Percentiles rank a stretch among this genome's conserved stretches.
phyloP scores from a whole-genome alignment of 2,329 filamentous ascomycete genomes.

The Cladosporium sp. region DNA sequence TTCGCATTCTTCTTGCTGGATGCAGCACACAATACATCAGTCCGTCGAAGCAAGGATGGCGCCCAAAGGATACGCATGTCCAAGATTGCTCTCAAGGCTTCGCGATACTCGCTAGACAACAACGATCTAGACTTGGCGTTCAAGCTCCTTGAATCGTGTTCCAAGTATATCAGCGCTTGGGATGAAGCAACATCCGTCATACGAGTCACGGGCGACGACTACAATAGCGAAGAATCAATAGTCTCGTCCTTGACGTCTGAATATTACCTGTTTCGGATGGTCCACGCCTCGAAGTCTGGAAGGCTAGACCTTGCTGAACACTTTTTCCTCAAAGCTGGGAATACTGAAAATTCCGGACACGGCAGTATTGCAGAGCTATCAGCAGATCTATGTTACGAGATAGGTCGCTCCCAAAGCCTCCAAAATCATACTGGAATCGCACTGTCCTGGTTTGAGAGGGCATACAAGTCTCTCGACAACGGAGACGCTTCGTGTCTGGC shows the following conservation, averaged over 20 bases:
- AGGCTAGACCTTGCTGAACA: conserved; percentile 73
- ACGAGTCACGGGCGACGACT: conserved; percentile 15
- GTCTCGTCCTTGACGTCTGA: conserved; percentile 50
- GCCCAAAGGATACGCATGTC: conserved; percentile 52
- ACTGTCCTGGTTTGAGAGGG: conserved; percentile 68
- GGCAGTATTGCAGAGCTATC: conserved; percentile 55
- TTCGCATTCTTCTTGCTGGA: conserved; percentile 68
- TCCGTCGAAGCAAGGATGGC: conserved; percentile 20
- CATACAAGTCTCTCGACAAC: conserved; percentile 54
- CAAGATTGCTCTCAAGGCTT: conserved; percentile 63
- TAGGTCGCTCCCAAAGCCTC: conserved; percentile 59
- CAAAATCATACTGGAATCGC: conserved; percentile 54
- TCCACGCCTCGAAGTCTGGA: conserved; percentile 71
- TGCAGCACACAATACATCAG: conserved; percentile 42
- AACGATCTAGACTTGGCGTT: conserved; percentile 55
- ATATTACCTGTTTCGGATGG: conserved; percentile 62
- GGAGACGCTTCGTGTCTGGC: conserved; percentile 56
- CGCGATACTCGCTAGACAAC: conserved; percentile 59
- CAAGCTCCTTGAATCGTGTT: conserved; percentile 60
- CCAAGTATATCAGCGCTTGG: conserved; percentile 41
- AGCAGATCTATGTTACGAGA: conserved; percentile 65
- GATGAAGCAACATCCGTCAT: conserved; percentile 24
- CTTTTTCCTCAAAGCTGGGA: conserved; percentile 62
- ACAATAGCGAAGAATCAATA: conserved; percentile 27
- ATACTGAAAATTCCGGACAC: conserved; percentile 41